A percentile compares a stretch with the other conserved stretches of the same genome.
These are phyloP conservation scores for Trichophyton benhamiae DNA, from an alignment of 2,329 filamentous ascomycete genomes.

Conservation along the genomic window DNA sequence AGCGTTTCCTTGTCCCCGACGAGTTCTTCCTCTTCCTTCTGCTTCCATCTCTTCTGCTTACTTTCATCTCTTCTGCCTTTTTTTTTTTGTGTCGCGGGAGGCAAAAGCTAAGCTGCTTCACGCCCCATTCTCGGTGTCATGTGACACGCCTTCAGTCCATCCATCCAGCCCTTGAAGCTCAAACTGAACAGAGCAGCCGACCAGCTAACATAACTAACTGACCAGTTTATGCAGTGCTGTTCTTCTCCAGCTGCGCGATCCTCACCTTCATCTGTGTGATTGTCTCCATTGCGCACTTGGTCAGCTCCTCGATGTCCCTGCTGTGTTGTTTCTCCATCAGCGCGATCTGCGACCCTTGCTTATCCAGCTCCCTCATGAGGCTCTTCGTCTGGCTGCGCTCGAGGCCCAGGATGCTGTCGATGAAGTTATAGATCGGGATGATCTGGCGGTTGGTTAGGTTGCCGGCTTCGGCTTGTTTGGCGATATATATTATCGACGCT, in stretches of 20 bases:
- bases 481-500: constrained; percentile 21
- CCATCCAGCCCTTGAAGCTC: no score
- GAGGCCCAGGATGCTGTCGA: constrained; percentile 18
- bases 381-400: constrained; percentile 12
- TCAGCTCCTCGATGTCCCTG: constrained; percentile 16
- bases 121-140: no score
- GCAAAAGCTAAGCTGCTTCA: no score
- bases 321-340: constrained; percentile 13
- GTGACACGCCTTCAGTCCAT: no score
- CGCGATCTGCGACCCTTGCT: constrained; percentile 13
- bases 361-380: constrained; percentile 15
- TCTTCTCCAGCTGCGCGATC: constrained; percentile 9
- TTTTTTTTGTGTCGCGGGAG: no score
- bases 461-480: constrained; percentile 17
- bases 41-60: no score
- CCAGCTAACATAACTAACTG: no score
- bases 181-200: no score
- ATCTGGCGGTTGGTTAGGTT: constrained; percentile 18
- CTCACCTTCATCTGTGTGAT: constrained; percentile 13
- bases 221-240: background rate
- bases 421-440: constrained; percentile 18
- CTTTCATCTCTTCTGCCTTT: no score
- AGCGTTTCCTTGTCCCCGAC: no score
- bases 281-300: constrained; percentile 13
- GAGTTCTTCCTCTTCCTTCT: no score